These are phyloP conservation scores for Cordyceps cateniannulata DNA, from an alignment of 2,329 filamentous ascomycete species.

Conservation along the genomic window DNA sequence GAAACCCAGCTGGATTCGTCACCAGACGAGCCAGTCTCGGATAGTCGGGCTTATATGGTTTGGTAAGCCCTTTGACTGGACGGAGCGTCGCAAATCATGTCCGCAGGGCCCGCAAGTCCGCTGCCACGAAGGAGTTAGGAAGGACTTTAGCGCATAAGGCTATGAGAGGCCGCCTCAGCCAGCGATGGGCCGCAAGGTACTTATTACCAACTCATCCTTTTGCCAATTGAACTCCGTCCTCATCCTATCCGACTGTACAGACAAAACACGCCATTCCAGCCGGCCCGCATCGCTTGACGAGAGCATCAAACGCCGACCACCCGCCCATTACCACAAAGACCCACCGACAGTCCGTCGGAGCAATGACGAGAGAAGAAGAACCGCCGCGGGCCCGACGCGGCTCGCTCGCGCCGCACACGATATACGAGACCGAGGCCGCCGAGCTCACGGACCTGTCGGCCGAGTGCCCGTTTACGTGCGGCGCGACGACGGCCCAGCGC, in stretches of 20 bases:
- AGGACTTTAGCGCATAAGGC: conserved; percentile 8
- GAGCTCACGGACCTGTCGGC: conserved; percentile 14
- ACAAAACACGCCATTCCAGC: not conserved
- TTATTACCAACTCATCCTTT: not conserved
- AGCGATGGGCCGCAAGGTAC: not conserved
- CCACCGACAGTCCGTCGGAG: not conserved
- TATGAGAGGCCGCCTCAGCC: conserved; percentile 19
- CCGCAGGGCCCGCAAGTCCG: conserved; percentile 5
- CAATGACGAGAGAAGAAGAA: conserved; percentile 4
- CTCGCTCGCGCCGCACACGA: conserved; percentile 10
- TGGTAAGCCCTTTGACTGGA: not conserved
- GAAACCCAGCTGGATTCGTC: not conserved
- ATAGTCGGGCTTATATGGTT: not conserved
- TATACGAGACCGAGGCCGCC: conserved; percentile 21
- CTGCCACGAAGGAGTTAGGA: not conserved
- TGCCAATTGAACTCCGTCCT: not conserved
- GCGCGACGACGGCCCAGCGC: conserved; percentile 23
- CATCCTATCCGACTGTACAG: not conserved
- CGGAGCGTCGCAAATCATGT: conserved; percentile 8
- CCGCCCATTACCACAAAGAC: not conserved
- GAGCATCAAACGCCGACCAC: not conserved
- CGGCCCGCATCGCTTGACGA: too few species aligned
- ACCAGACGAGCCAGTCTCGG: not conserved
- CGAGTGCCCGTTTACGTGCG: conserved; percentile 24
- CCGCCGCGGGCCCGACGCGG: not conserved